These are phyloP conservation scores for Sarocladium oryzae DNA, from an alignment of 2,329 filamentous ascomycete genomes.

Conservation along the genomic window DNA sequence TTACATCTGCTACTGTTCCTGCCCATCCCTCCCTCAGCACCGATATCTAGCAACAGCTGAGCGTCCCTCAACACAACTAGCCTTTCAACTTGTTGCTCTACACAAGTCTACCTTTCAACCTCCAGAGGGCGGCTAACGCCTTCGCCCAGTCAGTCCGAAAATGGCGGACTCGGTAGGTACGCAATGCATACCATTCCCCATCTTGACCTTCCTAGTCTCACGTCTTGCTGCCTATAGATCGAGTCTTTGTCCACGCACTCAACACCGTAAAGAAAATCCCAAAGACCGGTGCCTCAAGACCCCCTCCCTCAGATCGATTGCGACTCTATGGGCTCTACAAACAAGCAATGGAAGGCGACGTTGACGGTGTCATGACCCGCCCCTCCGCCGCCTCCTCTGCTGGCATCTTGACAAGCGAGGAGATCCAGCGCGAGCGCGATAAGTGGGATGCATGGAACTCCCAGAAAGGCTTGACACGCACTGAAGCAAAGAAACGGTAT, in stretches of 20 bases:
- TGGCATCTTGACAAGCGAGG: slow-evolving; percentile 42
- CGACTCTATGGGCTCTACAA: slow-evolving; percentile 98
- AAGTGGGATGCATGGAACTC: slow-evolving; percentile 96
- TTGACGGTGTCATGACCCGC: slow-evolving; percentile 86
- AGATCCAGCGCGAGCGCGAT: slow-evolving; percentile 52
- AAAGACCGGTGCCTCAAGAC: slow-evolving; percentile 83
- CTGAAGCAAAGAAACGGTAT: slow-evolving; percentile 89
- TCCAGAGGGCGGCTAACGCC: slow-evolving; percentile 7
- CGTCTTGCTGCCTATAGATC: slow-evolving; percentile 55
- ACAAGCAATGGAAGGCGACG: slow-evolving; percentile 97
- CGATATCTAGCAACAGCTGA: neutral
- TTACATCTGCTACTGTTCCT: neutral
- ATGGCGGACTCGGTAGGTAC: slow-evolving; percentile 35
- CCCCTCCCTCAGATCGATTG: slow-evolving; percentile 76
- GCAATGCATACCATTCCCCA: slow-evolving; percentile 10
- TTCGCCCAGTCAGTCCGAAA: slow-evolving; percentile 10
- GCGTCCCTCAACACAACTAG: neutral
- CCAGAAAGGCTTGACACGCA: slow-evolving; percentile 75
- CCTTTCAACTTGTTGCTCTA: neutral
- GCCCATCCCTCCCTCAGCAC: neutral
- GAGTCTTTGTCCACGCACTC: slow-evolving; percentile 97
- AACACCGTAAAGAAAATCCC: slow-evolving; percentile 98
- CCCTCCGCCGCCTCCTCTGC: slow-evolving; percentile 42
- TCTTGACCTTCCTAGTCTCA: slow-evolving; percentile 1
- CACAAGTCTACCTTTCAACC: neutral